These are phyloP conservation scores for Vigna nakashimae DNA, from an alignment of 306 rosid genomes.

Conservation along the genomic window DNA sequence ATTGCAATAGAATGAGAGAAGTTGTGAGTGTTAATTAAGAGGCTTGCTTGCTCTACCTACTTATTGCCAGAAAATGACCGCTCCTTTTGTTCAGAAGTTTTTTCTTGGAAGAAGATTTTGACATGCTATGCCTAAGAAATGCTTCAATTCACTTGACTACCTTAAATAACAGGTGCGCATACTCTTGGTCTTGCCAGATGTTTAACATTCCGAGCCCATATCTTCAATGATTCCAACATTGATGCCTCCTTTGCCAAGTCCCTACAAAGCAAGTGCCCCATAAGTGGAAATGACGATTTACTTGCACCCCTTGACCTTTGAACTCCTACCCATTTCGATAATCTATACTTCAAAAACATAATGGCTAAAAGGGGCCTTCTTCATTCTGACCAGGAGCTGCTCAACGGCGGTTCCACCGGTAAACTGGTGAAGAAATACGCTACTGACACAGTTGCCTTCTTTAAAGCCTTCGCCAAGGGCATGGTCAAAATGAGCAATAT, in stretches of 20 bases:
- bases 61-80: neutral
- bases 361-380: conserved; percentile 50
- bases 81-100: neutral
- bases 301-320: conserved; percentile 44
- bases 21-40: neutral
- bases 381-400: conserved; percentile 65
- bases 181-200: conserved; percentile 63
- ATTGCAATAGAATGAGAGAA: neutral
- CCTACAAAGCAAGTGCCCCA: conserved; percentile 49
- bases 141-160: conserved; percentile 1
- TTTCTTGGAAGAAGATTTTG: conserved; percentile 4
- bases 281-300: conserved; percentile 45
- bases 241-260: conserved; percentile 55
- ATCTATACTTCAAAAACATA: conserved; percentile 55
- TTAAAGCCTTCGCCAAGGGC: conserved; percentile 47
- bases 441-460: conserved; percentile 22
- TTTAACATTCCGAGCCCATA: conserved; percentile 44
- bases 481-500: conserved; percentile 60
- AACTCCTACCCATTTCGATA: conserved; percentile 55
- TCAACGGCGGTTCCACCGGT: conserved; percentile 47
- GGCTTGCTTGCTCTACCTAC: neutral
- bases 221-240: conserved; percentile 55
- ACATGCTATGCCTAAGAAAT: neutral
- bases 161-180: conserved; percentile 50
- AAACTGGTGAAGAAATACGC: conserved; percentile 51